Evolutionary conservation across 768 basidiomycete species (phyloP).

Genomic region (Suillus bovinus): DNA sequence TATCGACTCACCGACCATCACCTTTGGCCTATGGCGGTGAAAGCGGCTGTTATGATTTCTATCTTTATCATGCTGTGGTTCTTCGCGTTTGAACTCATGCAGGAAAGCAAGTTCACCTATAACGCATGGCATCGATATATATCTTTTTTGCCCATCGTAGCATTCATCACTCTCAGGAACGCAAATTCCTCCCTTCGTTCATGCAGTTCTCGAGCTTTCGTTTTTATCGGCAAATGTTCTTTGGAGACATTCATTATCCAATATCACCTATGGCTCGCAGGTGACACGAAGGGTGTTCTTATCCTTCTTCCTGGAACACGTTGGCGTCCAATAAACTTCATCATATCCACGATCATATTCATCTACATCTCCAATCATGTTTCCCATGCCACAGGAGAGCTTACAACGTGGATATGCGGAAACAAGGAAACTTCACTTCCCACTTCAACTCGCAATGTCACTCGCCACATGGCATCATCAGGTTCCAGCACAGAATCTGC

Average conservation of each 20-base stretch:
- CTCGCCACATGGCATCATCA: slow-evolving; percentile 4
- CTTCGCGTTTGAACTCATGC: slow-evolving; percentile 76
- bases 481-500: slow-evolving; percentile 14
- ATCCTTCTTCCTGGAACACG: slow-evolving; percentile 72
- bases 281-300: slow-evolving; percentile 79
- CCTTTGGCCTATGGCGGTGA: slow-evolving; percentile 59
- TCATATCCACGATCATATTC: slow-evolving; percentile 76
- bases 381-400: slow-evolving; percentile 69
- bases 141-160: slow-evolving; percentile 77
- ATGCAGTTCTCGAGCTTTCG: slow-evolving; percentile 65
- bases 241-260: slow-evolving; percentile 92
- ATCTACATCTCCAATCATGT: slow-evolving; percentile 78
- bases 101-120: slow-evolving; percentile 82
- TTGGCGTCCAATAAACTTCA: slow-evolving; percentile 77
- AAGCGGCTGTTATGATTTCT: slow-evolving; percentile 50
- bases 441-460: slow-evolving; percentile 16
- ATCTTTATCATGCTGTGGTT: slow-evolving; percentile 67
- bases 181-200: slow-evolving; percentile 71
- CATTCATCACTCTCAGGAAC: slow-evolving; percentile 77
- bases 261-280: slow-evolving; percentile 85
- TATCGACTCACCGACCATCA: slow-evolving; percentile 66
- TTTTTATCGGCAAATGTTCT: slow-evolving; percentile 83
- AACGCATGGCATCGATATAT: slow-evolving; percentile 84
- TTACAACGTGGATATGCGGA: slow-evolving; percentile 64
- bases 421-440: slow-evolving; percentile 27